These are phyloP conservation scores for Carex arenaria DNA, from an alignment of 202 grass and related monocot species.

Conservation along the genomic window DNA sequence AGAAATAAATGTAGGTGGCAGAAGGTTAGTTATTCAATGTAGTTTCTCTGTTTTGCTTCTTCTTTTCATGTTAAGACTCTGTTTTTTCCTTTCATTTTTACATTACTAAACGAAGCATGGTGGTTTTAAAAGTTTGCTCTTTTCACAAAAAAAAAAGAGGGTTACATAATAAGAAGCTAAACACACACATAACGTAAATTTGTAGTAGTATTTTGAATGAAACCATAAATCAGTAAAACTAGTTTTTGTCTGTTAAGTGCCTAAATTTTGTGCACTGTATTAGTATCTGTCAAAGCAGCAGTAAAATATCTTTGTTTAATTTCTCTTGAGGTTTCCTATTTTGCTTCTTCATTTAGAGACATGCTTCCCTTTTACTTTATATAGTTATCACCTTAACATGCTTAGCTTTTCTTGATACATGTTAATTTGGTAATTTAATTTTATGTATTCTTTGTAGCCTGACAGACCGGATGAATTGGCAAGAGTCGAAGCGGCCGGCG, in stretches of 20 bases:
- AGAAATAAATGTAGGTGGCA: constrained; percentile 6
- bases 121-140: not conserved
- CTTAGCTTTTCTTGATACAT: not conserved
- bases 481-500: constrained; percentile 66
- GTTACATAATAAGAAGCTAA: not conserved
- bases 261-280: no score
- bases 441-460: constrained; percentile 43
- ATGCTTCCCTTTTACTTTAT: not conserved
- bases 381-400: not conserved
- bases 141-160: not conserved
- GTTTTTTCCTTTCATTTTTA: not conserved
- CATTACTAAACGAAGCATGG: not conserved
- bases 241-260: no score
- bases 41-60: not conserved
- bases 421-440: not conserved
- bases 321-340: not conserved
- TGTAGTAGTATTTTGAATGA: not conserved
- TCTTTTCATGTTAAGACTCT: not conserved
- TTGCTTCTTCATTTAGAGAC: not conserved
- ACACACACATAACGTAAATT: not conserved
- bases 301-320: not conserved
- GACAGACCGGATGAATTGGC: constrained; percentile 55
- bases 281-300: no score
- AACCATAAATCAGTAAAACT: not conserved
- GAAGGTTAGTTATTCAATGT: not conserved